A percentile compares a stretch with the other conserved stretches of the same genome.
Evolutionary conservation across 179 eudicot genomes (phyloP).

Genomic region (Gypsophila paniculata): DNA sequence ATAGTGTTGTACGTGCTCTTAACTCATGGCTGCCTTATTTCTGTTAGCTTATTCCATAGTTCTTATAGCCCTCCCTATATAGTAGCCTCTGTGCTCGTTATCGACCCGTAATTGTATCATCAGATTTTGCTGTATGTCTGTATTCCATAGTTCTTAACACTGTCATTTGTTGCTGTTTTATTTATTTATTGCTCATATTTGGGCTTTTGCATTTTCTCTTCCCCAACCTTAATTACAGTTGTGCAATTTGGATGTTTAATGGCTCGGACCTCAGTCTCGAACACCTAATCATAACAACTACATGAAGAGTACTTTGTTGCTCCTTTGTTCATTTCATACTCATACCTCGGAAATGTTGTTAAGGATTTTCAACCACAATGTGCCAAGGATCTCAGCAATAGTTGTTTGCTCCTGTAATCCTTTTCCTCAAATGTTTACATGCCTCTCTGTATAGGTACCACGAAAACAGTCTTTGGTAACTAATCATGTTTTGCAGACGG

Average conservation of each 20-base stretch:
- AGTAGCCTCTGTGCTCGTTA: background rate
- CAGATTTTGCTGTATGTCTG: constrained; percentile 4
- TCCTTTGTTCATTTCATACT: no score
- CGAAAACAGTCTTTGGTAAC: background rate
- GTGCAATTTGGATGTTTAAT: background rate
- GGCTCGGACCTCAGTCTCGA: background rate
- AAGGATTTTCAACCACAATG: background rate
- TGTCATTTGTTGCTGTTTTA: background rate
- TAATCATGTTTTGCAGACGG: background rate
- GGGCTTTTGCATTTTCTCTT: background rate
- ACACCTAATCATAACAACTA: background rate
- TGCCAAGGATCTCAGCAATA: no score
- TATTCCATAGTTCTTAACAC: background rate
- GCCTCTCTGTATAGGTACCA: background rate
- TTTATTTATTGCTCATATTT: constrained; percentile 10
- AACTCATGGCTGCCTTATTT: constrained; percentile 2
- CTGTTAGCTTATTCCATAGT: constrained; percentile 18
- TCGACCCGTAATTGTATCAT: background rate
- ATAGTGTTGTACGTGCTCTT: background rate
- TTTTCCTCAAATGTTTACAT: background rate
- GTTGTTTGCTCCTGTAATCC: no score
- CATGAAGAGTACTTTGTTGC: no score
- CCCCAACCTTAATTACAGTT: background rate
- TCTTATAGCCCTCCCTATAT: background rate
- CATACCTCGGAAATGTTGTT: background rate